Evolutionary conservation across 306 rosid species (phyloP), one percentile per base, ranked within the genome.

Genomic region (Inga oerstediana): DNA sequence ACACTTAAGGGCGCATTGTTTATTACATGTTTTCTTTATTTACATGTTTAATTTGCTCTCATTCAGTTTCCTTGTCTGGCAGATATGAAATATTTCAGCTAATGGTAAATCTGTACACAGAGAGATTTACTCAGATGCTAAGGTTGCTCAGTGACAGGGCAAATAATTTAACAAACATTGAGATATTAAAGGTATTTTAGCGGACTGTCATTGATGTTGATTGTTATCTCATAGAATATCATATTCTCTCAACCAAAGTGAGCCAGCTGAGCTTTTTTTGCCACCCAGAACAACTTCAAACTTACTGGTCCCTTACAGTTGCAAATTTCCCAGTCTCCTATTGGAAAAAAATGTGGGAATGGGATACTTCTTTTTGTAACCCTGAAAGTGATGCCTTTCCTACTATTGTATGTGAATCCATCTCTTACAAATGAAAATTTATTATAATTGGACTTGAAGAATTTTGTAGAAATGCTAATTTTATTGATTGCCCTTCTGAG

Each of bases 71-170:
- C 54, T 66, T 62, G 77, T 81, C 76, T 79, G 85, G 87, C 94
- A 96, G 99, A 93, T 96, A 94, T 79, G 99, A 92, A 86, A 94
- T 96, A 88, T 96, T 96, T 88, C 99, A 96, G 84, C 89, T 96
- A 77, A 89, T 93, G 98, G 98, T 96, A 86, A 96, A 93, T 81
- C 90, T 96, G 81, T 96, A 96, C 83, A 93, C 98, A 1, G 99
- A 96, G 89, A 89, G 99, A 85, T 96, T 96, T 80, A 94, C 89
- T 89, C 99, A 94, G 92, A 92, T 96, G 97, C 99, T 96, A 75
- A 90, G 98, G 89, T 83, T 94, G 82, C 94, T 96, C 44, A 93
- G 99, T 59, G 99, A 96, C 88, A 91, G 97, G 81, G 94, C 98
- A 15, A 92, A 87, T 84, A 92, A 91, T 20, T 82, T 96, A 81